Base-by-base conservation (phyloP, 208 protist genomes). In the Trypanosoma lewisi region DNA sequence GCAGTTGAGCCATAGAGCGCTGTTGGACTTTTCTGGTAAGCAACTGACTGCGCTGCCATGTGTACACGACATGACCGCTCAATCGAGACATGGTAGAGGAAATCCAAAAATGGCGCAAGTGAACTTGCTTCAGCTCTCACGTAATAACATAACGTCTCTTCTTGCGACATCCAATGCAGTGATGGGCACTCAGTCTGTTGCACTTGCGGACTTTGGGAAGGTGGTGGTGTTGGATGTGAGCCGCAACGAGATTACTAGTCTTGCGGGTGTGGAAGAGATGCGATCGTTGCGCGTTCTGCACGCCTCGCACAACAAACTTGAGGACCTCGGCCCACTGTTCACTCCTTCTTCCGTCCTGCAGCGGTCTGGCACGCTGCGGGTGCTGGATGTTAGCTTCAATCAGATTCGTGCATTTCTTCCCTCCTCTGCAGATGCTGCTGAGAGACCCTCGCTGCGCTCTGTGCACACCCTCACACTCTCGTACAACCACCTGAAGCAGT, bases 311-410 rank as follows among this genome's bases (percentile, higher is more conserved):
- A 92, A 92, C 66, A 57, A 60, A 14, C 54, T 92, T 51, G 69
- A 51, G 11, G 76, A 79, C 16, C 58, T 92, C 30, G 45, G 69
- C 4, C 71, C 82, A 25, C 71, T 92, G 14, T 92, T 81, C 59
- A 58, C 9, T 64, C 72, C 34, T 63, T 59, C 27, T 58, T 66
- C 55, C 48, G 70, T 9, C 66, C 67, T 33, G 14, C 42, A 47
- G 41, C 23, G n/a, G 17, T 23, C 4, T 19, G 31, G 23, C 0
- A 41, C 72, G 23, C 56, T 92, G 6, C 77, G 84, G 23, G 73
- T 89, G 51, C 75, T 92, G 1, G 85, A 92, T 49, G 82, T 89
- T 9, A 82, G 74, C 51, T 70, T 73, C 1, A 92, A 92, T 69
- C 23, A 9, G 2, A 66, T 91, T 30, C 60, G 63, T 12, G 42